Evolutionary conservation across 2,329 filamentous ascomycete genomes (phyloP).

Genomic region (Aaosphaeria pasadenensis): DNA sequence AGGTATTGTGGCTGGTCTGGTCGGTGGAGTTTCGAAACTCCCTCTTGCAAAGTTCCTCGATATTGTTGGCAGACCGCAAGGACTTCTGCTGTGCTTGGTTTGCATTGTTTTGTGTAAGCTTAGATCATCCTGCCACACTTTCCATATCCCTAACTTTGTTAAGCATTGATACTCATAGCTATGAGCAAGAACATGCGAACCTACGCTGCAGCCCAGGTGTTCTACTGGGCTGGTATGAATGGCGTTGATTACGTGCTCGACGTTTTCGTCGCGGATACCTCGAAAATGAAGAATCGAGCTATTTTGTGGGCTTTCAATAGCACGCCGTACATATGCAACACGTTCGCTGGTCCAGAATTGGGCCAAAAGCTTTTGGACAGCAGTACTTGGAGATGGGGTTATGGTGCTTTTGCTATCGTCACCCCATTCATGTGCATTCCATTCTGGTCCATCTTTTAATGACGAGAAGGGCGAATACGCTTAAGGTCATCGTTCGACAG

Average conservation of each 20-base stretch:
- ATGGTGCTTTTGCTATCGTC: conserved; percentile 64
- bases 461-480: conserved; percentile 56
- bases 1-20: conserved; percentile 27
- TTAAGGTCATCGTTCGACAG: conserved; percentile 46
- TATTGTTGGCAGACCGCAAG: conserved; percentile 38
- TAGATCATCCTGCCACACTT: conserved; percentile 24
- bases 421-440: conserved; percentile 59
- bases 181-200: conserved; percentile 52
- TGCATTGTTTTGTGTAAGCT: conserved; percentile 8
- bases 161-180: conserved; percentile 62
- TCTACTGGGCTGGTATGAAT: conserved; percentile 62
- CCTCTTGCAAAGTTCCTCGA: conserved; percentile 39
- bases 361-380: conserved; percentile 43
- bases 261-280: conserved; percentile 61
- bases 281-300: conserved; percentile 56
- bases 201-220: conserved; percentile 16
- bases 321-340: conserved; percentile 15
- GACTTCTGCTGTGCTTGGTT: conserved; percentile 22
- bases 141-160: conserved; percentile 1
- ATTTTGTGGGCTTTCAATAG: conserved; percentile 53
- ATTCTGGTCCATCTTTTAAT: conserved; percentile 52
- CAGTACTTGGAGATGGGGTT: conserved; percentile 55
- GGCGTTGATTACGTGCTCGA: conserved; percentile 59
- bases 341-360: conserved; percentile 12
- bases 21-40: conserved; percentile 34